Base-by-base conservation (phyloP, 2,329 filamentous ascomycete species). In the Ophiocordyceps polyrhachis-furcata region DNA sequence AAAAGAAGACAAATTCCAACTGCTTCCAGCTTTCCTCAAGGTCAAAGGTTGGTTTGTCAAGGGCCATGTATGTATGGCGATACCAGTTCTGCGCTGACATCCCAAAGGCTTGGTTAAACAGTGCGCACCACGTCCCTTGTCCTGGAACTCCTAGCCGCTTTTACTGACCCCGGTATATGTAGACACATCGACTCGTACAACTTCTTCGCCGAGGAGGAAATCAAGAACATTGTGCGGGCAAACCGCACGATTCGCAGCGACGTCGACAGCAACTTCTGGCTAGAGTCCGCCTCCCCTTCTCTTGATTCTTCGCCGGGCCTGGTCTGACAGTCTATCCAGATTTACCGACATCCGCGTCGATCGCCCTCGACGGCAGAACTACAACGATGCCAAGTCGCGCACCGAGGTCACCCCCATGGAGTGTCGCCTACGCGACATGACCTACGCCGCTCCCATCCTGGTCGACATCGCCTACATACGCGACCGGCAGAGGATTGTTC, bases 121-220 rank as follows among this genome's bases (percentile, higher is more conserved):
- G 69, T 74, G 70, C 51, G 72, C 50, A 12, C n/a, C 25, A 11
- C 25, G 4, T 15, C 9, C 4, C 5, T 13, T 20, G 3, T 2
- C 25, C 29, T 13, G 17, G n/a, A 43, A 23, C n/a, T 44, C 13
- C 35, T 19, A n/a, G 21, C 42, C 19, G n/a, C 29, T 32, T 15
- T 15, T 31, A 35, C 45, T 48, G 20, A 47, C 48, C 28, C 40
- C 53, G 14, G 29, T 12, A 35, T 40, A 23, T 23, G 21, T 23
- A 71, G 70, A 55, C 88, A 95, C 62, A 89, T 94, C 58, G 93
- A 98, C 67, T 96, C 91, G 21, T 98, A 93, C 71, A 95, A 98
- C 65, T 94, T 91, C 65, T 96, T 98, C 55, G 83, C 95, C 52
- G 86, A 98, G 54, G 83, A 93, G 46, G 88, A 96, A 59, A 79